Conservation (phyloP, 2,329 filamentous ascomycete species). For the Furcasterigmium sp. region DNA sequence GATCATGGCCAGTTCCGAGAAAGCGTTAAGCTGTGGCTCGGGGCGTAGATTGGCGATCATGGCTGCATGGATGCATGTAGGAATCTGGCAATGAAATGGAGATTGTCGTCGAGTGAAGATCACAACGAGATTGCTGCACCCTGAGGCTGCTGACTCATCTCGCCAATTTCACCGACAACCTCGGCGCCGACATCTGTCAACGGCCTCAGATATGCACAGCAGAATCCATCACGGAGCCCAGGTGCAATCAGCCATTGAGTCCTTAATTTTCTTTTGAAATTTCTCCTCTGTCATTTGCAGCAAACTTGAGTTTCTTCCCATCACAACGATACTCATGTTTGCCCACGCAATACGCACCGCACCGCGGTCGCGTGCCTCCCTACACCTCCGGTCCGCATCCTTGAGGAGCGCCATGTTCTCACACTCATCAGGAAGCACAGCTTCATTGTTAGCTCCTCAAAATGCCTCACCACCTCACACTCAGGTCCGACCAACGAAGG, state of each 20-base stretch:
- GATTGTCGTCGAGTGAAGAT: neutral
- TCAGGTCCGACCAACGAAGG: neutral
- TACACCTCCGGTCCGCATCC: neutral
- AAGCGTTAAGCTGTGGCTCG: too few species aligned
- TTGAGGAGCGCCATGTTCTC: neutral
- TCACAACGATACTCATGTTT: slow-evolving; percentile 5
- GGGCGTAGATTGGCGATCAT: too few species aligned
- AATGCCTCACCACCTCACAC: neutral
- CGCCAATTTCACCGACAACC: slow-evolving; percentile 11
- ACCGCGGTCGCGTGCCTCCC: slow-evolving; percentile 6
- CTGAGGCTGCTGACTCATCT: slow-evolving; percentile 4
- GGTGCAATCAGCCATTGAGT: slow-evolving; percentile 17
- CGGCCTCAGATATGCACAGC: slow-evolving; percentile 41
- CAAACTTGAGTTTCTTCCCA: neutral
- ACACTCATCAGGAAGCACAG: neutral
- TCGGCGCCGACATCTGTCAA: slow-evolving; percentile 1
- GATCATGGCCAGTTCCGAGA: neutral
- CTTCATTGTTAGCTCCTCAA: neutral
- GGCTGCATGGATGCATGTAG: too few species aligned
- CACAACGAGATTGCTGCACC: neutral
- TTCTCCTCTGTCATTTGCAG: neutral
- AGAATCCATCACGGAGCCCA: slow-evolving; percentile 39
- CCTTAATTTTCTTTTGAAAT: neutral
- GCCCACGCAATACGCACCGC: slow-evolving; percentile 9
- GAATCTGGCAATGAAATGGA: neutral